Conservation (phyloP, 208 protist species). For the Porcisia deanei region DNA sequence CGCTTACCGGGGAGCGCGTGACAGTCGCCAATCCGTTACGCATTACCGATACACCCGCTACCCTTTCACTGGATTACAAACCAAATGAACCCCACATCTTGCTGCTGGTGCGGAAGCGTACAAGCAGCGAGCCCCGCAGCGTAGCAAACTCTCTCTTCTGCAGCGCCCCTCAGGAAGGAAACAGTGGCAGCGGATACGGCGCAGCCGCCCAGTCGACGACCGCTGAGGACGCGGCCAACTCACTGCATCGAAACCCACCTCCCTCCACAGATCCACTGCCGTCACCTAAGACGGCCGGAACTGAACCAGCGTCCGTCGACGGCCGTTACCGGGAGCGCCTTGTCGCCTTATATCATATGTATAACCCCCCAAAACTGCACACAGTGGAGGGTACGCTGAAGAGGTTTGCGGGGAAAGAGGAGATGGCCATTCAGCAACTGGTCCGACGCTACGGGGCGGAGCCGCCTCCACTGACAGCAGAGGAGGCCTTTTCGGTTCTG, state of each 20-base stretch:
- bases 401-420: constrained; percentile 56
- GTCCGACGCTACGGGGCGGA: constrained; percentile 60
- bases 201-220: constrained; percentile 24
- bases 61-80: constrained; percentile 7
- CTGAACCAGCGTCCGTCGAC: neutral
- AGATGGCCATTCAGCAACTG: constrained; percentile 48
- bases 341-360: constrained; percentile 45
- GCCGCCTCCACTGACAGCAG: constrained; percentile 21
- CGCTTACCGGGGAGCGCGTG: constrained; percentile 14
- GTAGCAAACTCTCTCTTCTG: constrained; percentile 2
- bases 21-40: constrained; percentile 15
- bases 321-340: constrained; percentile 49
- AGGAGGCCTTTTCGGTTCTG: constrained; percentile 14
- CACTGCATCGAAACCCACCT: neutral
- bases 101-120: constrained; percentile 5
- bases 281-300: neutral
- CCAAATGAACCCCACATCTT: constrained; percentile 22
- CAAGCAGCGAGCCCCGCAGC: neutral
- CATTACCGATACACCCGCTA: constrained; percentile 23
- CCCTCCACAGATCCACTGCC: neutral
- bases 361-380: constrained; percentile 53
- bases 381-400: constrained; percentile 46
- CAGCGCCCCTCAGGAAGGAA: constrained; percentile 3
- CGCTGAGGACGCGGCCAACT: constrained; percentile 32
- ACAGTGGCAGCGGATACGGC: constrained; percentile 1